These are phyloP conservation scores for Alliaria petiolata DNA, from an alignment of 345 rosid species.

Conservation along the genomic window DNA sequence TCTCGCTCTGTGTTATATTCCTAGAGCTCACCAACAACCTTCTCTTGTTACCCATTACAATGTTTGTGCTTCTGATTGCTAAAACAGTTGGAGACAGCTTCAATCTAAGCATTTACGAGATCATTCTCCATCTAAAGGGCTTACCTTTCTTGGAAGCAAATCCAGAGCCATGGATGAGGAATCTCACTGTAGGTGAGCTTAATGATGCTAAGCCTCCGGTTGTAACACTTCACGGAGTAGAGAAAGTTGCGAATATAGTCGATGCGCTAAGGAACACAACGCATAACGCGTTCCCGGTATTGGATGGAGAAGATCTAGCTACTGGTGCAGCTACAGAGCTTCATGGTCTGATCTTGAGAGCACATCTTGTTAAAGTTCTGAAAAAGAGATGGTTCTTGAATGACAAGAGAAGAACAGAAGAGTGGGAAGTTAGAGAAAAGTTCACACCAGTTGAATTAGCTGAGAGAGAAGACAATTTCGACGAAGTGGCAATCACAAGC, in stretches of 20 bases:
- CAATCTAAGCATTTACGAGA: constrained; percentile 79
- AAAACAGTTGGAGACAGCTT: constrained; percentile 91
- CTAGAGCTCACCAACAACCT: constrained; percentile 96
- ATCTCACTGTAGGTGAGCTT: constrained; percentile 82
- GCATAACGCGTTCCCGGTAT: constrained; percentile 69
- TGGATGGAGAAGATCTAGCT: constrained; percentile 42
- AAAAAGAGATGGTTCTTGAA: constrained; percentile 79
- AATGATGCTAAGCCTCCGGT: constrained; percentile 67
- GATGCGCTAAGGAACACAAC: constrained; percentile 73
- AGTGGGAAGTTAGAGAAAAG: constrained; percentile 75
- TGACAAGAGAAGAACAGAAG: constrained; percentile 75
- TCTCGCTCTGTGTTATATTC: constrained; percentile 86
- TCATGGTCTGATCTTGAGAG: constrained; percentile 79
- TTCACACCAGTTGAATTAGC: constrained; percentile 78
- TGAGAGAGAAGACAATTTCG: constrained; percentile 61
- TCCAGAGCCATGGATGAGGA: constrained; percentile 99
- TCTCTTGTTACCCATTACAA: constrained; percentile 70
- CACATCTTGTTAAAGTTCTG: constrained; percentile 62
- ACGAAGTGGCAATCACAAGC: constrained; percentile 58
- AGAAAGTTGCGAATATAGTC: constrained; percentile 71
- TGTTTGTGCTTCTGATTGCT: constrained; percentile 81
- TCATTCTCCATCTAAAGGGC: constrained; percentile 78
- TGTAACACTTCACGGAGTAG: constrained; percentile 66
- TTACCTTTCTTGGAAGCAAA: constrained; percentile 87
- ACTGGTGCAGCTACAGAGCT: constrained; percentile 39